phyloP scores from a whole-genome alignment of 805 yeast genomes.

The Starmerella vitae region DNA sequence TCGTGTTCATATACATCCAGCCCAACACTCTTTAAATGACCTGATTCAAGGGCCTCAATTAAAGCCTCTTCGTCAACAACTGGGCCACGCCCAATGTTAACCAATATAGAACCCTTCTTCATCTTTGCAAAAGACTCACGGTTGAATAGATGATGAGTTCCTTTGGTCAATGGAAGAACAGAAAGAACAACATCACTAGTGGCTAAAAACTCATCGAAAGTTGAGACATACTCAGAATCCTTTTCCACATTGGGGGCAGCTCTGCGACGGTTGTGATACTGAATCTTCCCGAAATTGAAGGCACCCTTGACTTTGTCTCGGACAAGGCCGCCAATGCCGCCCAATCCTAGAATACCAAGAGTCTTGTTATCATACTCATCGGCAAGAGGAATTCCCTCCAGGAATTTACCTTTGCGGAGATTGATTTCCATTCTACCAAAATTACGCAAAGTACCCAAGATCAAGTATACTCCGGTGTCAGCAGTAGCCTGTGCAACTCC shows the following conservation, averaged over 20 bases:
- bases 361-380: slow-evolving; percentile 38
- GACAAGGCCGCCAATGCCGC: slow-evolving; percentile 48
- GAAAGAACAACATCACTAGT: slow-evolving; percentile 38
- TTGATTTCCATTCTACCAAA: slow-evolving; percentile 32
- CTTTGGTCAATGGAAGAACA: slow-evolving; percentile 40
- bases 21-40: slow-evolving; percentile 41
- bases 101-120: slow-evolving; percentile 41
- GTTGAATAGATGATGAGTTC: slow-evolving; percentile 39
- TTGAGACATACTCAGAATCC: slow-evolving; percentile 32
- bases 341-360: slow-evolving; percentile 50
- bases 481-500: slow-evolving; percentile 46
- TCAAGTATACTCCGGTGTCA: slow-evolving; percentile 39
- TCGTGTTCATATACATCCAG: slow-evolving; percentile 50
- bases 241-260: slow-evolving; percentile 37
- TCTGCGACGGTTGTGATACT: slow-evolving; percentile 40
- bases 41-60: slow-evolving; percentile 34
- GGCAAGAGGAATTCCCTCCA: slow-evolving; percentile 34
- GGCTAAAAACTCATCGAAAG: slow-evolving; percentile 36
- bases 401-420: slow-evolving; percentile 37
- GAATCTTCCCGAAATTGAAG: slow-evolving; percentile 38
- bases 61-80: slow-evolving; percentile 43
- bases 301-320: slow-evolving; percentile 36
- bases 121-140: slow-evolving; percentile 34
- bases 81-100: slow-evolving; percentile 52
- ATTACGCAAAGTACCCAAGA: slow-evolving; percentile 42